Evolutionary conservation across 345 rosid genomes (phyloP).

Genomic region (Crucihimalaya himalaica): DNA sequence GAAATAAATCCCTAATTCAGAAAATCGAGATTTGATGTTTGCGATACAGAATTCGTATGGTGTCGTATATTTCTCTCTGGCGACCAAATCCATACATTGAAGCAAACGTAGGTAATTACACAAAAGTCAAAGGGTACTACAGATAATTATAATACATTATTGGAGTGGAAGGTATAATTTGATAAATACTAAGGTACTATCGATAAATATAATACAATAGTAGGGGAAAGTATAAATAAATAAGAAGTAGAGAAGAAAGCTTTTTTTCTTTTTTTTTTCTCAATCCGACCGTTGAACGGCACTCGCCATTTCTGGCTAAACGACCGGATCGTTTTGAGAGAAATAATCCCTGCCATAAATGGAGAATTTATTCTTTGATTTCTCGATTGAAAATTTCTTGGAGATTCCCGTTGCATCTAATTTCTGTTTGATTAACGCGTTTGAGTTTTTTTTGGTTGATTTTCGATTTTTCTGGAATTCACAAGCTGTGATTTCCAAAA

Average conservation of each 20-base stretch:
- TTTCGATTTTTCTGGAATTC: background rate
- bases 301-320: constrained; percentile 43
- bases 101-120: background rate
- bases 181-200: background rate
- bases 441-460: background rate
- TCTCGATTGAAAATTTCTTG: constrained; percentile 15
- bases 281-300: constrained; percentile 50
- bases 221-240: constrained; percentile 19
- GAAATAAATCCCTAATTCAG: constrained; percentile 4
- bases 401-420: constrained; percentile 14
- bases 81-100: constrained; percentile 24
- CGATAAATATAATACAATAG: background rate
- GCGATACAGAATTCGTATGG: constrained; percentile 25
- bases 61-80: constrained; percentile 13
- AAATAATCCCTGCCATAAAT: constrained; percentile 27
- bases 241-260: background rate
- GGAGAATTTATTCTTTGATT: constrained; percentile 16
- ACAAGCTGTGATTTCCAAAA: constrained; percentile 17
- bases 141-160: background rate
- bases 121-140: background rate
- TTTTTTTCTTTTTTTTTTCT: background rate
- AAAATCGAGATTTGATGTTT: constrained; percentile 16
- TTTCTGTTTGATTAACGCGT: constrained; percentile 19
- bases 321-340: constrained; percentile 49
- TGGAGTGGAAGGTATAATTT: background rate